Base-by-base conservation (phyloP, 805 yeast species). In the Maudiozyma bulderi region DNA sequence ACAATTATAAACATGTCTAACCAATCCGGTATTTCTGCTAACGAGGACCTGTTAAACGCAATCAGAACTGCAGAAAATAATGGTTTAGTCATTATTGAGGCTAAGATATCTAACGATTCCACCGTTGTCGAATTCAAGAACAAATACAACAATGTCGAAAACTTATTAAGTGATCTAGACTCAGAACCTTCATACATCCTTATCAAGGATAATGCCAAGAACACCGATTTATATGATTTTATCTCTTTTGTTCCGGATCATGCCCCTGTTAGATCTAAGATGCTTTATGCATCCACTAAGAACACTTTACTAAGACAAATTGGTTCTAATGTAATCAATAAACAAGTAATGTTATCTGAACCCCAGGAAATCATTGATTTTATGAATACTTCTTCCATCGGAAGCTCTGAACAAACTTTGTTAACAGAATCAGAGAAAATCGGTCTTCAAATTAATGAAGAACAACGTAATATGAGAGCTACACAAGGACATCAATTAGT, bases 261-360 rank as follows among this genome's bases (percentile, higher is more conserved):
- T 46, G 86, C 96, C 8, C 80, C 82, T 2, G 90, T 91, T 38
- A 77, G 89, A 50, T 74, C 77, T 49, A 93, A 91, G 65, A 93
- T 93, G 97, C 73, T 93, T 45, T 93, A 90, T 64, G 98, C 98
- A 5, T 86, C 96, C 2, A 82, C 95, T 9, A 87, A 87, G 52
- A 84, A 80, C 63, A 80, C 93, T 1, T 66, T 93, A 37, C 68
- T 86, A 49, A 79, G 85, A 56, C 82, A 84, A 53, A 72, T 91
- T 39, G 96, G 96, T 8, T 75, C 71, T 1, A 70, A 69, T 45
- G 55, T 62, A 35, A 67, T 70, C 33, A 60, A 59, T n/a, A 58
- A 67, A 41, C 66, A 62, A 30, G 43, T 66, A 8, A 58, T 71
- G 47, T 51, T 65, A 44, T 69, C 72, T 31, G 65, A 62, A 13